Evolutionary conservation across 441 rosid species (phyloP).

Genomic region (Pelargonium fulgidum): DNA sequence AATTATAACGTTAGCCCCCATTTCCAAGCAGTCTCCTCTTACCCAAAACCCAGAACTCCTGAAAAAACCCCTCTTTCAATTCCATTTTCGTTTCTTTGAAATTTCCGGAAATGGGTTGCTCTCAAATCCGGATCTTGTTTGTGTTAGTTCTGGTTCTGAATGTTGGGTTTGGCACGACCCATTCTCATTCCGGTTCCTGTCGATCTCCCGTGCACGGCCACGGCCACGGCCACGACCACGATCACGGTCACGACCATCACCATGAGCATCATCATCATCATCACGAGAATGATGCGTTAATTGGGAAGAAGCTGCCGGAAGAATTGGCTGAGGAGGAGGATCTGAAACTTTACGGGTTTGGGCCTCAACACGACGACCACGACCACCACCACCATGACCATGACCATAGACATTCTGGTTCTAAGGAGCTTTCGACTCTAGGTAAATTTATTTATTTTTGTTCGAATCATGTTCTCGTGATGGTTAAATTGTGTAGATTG

Average conservation of each 20-base stretch:
- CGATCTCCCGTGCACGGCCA: constrained; percentile 36
- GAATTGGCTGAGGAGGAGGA: constrained; percentile 88
- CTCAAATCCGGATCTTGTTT: background rate
- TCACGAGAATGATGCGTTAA: constrained; percentile 20
- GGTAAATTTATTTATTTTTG: constrained; percentile 33
- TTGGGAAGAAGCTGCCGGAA: constrained; percentile 49
- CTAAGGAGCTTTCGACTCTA: constrained; percentile 42
- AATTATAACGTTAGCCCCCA: background rate
- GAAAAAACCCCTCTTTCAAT: background rate
- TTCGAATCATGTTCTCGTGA: background rate
- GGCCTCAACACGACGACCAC: constrained; percentile 26
- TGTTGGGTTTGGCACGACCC: constrained; percentile 16
- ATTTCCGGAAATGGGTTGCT: background rate
- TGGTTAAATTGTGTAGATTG: background rate
- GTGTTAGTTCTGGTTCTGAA: constrained; percentile 16
- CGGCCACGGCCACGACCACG: constrained; percentile 30
- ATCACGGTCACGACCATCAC: constrained; percentile 30
- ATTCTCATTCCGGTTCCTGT: constrained; percentile 26
- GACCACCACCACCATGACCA: constrained; percentile 28
- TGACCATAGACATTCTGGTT: constrained; percentile 28
- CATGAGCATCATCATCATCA: constrained; percentile 26
- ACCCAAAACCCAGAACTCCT: constrained; percentile 6
- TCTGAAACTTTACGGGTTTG: constrained; percentile 61
- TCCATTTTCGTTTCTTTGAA: background rate
- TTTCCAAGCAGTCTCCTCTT: background rate